A percentile compares a stretch with the other conserved stretches of the same genome.
Conservation (phyloP, 345 rosid genomes). For the Camelina neglecta region DNA sequence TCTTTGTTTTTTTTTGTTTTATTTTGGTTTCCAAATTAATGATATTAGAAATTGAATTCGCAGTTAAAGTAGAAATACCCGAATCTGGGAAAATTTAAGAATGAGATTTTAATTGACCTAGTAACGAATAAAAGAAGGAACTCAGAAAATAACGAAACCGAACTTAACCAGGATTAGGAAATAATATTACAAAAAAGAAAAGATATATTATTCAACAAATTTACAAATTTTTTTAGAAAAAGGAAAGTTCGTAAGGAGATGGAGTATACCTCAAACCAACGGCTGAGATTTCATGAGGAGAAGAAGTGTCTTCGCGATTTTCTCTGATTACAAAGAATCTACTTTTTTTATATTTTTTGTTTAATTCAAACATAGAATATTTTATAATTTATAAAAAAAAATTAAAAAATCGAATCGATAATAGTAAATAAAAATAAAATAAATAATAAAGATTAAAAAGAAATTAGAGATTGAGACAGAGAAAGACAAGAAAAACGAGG, state of each 20-base stretch:
- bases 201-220: no score
- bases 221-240: background rate
- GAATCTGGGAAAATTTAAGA: constrained; percentile 41
- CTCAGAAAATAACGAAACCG: constrained; percentile 34
- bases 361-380: background rate
- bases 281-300: constrained; percentile 35
- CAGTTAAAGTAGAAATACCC: constrained; percentile 42
- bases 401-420: background rate
- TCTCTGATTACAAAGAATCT: constrained; percentile 17
- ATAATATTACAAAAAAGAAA: no score
- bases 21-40: constrained; percentile 8
- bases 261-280: constrained; percentile 35
- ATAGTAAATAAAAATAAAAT: background rate
- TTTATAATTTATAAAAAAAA: background rate
- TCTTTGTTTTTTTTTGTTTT: background rate
- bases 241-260: constrained; percentile 34
- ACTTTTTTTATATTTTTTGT: background rate
- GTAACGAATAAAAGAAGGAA: constrained; percentile 35
- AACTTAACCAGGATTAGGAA: constrained; percentile 37
- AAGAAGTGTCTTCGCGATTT: constrained; percentile 1
- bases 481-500: constrained; percentile 37
- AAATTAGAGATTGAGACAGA: constrained; percentile 15
- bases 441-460: background rate
- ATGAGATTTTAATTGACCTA: constrained; percentile 39
- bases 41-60: constrained; percentile 37